Evolutionary conservation across 2,329 filamentous ascomycete species (phyloP).

Genomic region (Ophiostoma angusticollis): DNA sequence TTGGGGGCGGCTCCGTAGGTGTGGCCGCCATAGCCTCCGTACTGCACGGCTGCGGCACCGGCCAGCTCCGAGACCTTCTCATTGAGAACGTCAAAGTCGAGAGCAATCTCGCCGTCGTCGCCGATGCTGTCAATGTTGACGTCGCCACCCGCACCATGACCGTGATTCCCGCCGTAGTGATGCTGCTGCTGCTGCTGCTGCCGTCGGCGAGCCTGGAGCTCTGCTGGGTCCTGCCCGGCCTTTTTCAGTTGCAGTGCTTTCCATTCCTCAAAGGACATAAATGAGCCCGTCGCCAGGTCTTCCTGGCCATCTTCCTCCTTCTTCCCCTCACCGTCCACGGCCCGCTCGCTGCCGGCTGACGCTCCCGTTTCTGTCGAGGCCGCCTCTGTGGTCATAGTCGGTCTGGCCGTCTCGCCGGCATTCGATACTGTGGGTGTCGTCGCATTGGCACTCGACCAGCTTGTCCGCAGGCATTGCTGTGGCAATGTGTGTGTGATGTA

Average conservation of each 20-base stretch:
- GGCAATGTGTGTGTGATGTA: constrained; percentile 70
- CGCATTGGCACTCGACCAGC: constrained; percentile 31
- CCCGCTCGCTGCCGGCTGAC: neutral
- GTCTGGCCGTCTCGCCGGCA: constrained; percentile 4
- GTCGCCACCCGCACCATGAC: constrained; percentile 38
- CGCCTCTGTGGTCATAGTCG: neutral
- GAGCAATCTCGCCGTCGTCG: constrained; percentile 72
- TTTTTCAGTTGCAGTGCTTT: constrained; percentile 85
- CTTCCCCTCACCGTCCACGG: neutral
- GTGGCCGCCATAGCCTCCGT: constrained; percentile 13
- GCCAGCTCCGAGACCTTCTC: constrained; percentile 32
- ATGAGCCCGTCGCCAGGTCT: constrained; percentile 51
- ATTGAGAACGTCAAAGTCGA: constrained; percentile 39
- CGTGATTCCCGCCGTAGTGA: neutral
- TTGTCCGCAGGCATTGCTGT: constrained; percentile 60
- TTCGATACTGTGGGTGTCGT: constrained; percentile 5
- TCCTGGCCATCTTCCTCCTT: constrained; percentile 11
- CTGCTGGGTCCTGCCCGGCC: constrained; percentile 58
- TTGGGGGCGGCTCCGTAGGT: constrained; percentile 17
- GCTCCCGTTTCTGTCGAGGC: constrained; percentile 6
- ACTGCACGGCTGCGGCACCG: constrained; percentile 18
- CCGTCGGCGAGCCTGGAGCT: constrained; percentile 51
- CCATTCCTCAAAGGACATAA: constrained; percentile 97
- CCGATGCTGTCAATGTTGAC: constrained; percentile 56
- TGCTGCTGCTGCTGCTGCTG: constrained; percentile 22